Evolutionary conservation across 441 rosid genomes (phyloP), one percentile per base, ranked within the genome.

Genomic region (Pelargonium australe): DNA sequence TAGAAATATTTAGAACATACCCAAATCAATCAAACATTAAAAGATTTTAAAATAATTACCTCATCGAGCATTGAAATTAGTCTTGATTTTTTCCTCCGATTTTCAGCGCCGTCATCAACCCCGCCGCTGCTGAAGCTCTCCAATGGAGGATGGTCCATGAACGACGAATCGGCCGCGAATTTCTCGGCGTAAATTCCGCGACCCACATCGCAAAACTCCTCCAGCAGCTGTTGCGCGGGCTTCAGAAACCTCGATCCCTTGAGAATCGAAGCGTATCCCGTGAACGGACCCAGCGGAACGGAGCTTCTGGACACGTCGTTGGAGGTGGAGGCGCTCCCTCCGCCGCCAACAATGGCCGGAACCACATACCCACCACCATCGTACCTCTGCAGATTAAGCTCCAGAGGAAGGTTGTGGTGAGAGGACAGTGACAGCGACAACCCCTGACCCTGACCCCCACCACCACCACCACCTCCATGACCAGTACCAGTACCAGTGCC

Each of bases 191-290:
- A 80, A 77, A 81, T 77, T 44, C 81, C 85, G 6, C 85, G 76
- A 64, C 88, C 95, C 10, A 83, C 90, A 67, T 84, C 86, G 71
- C 87, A 85, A 66, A 94, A 80, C 80, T 91, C 95, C 63, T 89
- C 96, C 31, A 94, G 85, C 53, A 91, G 79, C 74, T 82, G 84
- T 63, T 91, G 96, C 0, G 98, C 90, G 3, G 97, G 97, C 80
- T 79, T 91, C 81, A 94, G 72, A 72, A 91, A 94, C 68, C 87
- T 89, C 3, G 98, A 91, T 51, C 86, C 93, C 67, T 84, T 86
- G 66, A 94, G 74, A 67, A 94, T 80, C 66, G 93, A 88, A 67
- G 95, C 88, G 66, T 94, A 89, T 0, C 96, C 98, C 0, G 95
- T 88, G 69, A 89, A 94, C 0, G 96, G 93, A 0, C 94, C 91